phyloP scores from a whole-genome alignment of 306 rosid species.

The Hippophae gyantsensis region DNA sequence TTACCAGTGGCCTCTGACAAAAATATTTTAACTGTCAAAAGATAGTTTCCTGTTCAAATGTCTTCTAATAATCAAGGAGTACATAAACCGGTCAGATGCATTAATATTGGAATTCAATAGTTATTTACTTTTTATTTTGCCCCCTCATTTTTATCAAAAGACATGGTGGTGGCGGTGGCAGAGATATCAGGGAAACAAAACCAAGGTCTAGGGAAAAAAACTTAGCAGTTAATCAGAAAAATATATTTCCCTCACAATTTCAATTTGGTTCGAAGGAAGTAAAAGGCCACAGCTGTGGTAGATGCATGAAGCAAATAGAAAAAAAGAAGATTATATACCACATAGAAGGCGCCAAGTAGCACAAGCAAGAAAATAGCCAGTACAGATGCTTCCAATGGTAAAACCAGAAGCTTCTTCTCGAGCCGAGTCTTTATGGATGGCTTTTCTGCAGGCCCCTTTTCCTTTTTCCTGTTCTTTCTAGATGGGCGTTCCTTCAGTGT shows the following conservation, averaged over 20 bases:
- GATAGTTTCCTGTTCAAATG: too few relatives aligned
- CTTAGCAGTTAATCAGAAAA: neutral
- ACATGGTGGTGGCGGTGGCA: too few relatives aligned
- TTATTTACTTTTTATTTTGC: too few relatives aligned
- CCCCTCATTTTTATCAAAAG: too few relatives aligned
- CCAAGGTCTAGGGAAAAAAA: too few relatives aligned
- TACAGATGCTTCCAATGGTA: constrained; percentile 79
- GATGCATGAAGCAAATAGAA: constrained; percentile 11
- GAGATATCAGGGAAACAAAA: too few relatives aligned
- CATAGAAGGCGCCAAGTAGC: constrained; percentile 93
- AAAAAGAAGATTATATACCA: constrained; percentile 44
- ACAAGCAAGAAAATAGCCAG: constrained; percentile 74
- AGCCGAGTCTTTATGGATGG: constrained; percentile 50
- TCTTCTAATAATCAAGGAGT: too few relatives aligned
- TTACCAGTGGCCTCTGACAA: neutral
- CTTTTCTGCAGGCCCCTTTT: constrained; percentile 69
- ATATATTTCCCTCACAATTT: neutral
- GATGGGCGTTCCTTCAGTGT: constrained; percentile 68
- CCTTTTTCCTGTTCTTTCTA: constrained; percentile 69
- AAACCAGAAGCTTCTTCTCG: constrained; percentile 82
- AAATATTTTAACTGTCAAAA: neutral
- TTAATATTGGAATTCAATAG: too few relatives aligned
- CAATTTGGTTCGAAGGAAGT: constrained; percentile 6
- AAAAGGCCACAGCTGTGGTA: neutral
- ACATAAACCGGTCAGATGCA: too few relatives aligned